Conservation (phyloP, 2,329 filamentous ascomycete genomes). For the Dryadomyces quercivorus region DNA sequence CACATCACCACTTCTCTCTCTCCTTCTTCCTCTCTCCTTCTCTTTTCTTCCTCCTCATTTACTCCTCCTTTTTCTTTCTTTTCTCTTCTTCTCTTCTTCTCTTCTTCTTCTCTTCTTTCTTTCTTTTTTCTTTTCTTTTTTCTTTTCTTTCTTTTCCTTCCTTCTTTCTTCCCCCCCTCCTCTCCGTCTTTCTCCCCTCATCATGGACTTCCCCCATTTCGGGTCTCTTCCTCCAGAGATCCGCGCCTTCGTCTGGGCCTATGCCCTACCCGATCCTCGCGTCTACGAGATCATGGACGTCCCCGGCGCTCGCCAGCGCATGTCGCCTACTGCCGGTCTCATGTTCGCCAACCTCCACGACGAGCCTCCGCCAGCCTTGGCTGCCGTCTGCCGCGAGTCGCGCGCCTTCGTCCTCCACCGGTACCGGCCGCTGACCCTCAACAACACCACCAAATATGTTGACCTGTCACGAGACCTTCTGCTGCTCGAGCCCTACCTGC, state of each 20-base stretch:
- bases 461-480: slow-evolving; percentile 32
- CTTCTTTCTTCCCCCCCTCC: neutral
- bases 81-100: too few relatives aligned
- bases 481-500: slow-evolving; percentile 33
- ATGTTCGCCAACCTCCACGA: slow-evolving; percentile 34
- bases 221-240: slow-evolving; percentile 29
- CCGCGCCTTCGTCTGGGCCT: slow-evolving; percentile 32
- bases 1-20: neutral
- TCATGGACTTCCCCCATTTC: slow-evolving; percentile 18
- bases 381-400: slow-evolving; percentile 31
- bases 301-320: slow-evolving; percentile 26
- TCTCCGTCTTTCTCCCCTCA: neutral
- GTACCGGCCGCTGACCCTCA: slow-evolving; percentile 31
- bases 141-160: too few relatives aligned
- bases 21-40: neutral
- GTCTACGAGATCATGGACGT: slow-evolving; percentile 35
- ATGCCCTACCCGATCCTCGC: slow-evolving; percentile 29
- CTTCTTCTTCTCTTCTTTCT: neutral
- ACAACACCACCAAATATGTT: slow-evolving; percentile 32
- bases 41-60: slow-evolving; percentile 6
- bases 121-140: neutral
- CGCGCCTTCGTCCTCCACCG: slow-evolving; percentile 28
- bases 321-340: slow-evolving; percentile 26
- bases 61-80: slow-evolving; percentile 19
- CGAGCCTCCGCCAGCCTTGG: slow-evolving; percentile 30